Conservation (phyloP, 2,329 filamentous ascomycete species). For the Simplicillium sp. region DNA sequence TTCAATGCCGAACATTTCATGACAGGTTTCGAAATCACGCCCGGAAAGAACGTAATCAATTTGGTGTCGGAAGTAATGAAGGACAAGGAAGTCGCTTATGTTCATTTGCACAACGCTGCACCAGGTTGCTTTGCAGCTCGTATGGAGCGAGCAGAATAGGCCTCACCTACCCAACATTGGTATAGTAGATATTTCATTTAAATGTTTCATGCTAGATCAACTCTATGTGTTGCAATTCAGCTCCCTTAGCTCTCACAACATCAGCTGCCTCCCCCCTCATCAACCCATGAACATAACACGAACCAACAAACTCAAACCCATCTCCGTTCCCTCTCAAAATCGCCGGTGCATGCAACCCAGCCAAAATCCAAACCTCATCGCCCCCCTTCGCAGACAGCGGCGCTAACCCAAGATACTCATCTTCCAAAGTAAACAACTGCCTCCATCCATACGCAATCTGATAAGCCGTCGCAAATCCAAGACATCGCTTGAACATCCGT, state of each 20-base stretch:
- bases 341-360: conserved; percentile 11
- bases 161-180: too few species aligned
- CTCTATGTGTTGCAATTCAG: conserved; percentile 6
- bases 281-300: not conserved
- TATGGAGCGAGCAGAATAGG: not conserved
- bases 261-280: conserved; percentile 7
- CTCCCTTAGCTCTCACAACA: not conserved
- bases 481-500: conserved; percentile 10
- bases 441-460: conserved; percentile 11
- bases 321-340: conserved; percentile 6
- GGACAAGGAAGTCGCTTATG: too few species aligned
- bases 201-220: conserved; percentile 5
- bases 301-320: not conserved
- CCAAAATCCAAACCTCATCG: conserved; percentile 15
- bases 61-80: too few species aligned
- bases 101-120: too few species aligned
- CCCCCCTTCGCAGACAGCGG: conserved; percentile 8
- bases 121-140: not conserved
- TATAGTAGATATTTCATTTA: too few species aligned
- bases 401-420: conserved; percentile 11
- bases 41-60: too few species aligned
- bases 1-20: too few species aligned
- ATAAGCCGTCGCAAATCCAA: conserved; percentile 11
- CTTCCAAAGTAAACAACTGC: conserved; percentile 12
- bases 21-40: too few species aligned